These are phyloP conservation scores for Yarrowia osloensis DNA, from an alignment of 805 yeast species.

Conservation along the genomic window DNA sequence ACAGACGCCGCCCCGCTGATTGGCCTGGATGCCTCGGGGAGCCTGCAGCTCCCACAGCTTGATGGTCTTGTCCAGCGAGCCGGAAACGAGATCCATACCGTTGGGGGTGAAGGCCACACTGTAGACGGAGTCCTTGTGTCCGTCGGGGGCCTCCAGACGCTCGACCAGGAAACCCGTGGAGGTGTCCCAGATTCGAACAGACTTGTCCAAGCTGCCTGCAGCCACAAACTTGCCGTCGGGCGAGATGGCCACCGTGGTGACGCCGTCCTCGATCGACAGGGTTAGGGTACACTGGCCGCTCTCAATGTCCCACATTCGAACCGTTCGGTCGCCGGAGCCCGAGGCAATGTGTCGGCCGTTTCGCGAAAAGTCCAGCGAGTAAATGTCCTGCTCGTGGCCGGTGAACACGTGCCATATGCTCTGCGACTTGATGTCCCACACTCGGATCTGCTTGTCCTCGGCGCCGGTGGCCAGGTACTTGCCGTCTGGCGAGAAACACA, in stretches of 20 bases:
- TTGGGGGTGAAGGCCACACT: conserved; percentile 90
- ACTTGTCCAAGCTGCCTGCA: conserved; percentile 93
- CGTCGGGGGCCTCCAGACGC: conserved; percentile 89
- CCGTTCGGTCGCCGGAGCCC: conserved; percentile 96
- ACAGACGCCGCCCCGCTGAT: conserved; percentile 53
- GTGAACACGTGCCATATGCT: conserved; percentile 76
- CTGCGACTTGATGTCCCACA: conserved; percentile 90
- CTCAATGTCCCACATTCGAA: conserved; percentile 92
- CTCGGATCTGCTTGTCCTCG: conserved; percentile 73
- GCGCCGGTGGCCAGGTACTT: conserved; percentile 93
- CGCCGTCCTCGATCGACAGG: conserved; percentile 93
- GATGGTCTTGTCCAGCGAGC: conserved; percentile 93
- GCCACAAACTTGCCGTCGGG: conserved; percentile 94
- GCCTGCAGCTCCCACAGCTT: conserved; percentile 88
- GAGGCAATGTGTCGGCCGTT: conserved; percentile 91
- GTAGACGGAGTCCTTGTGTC: conserved; percentile 95
- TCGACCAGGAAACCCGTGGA: conserved; percentile 89
- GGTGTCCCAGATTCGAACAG: conserved; percentile 97
- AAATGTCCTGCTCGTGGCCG: conserved; percentile 98
- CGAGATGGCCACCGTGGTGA: conserved; percentile 94
- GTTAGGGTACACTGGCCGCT: conserved; percentile 88
- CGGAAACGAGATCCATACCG: conserved; percentile 89
- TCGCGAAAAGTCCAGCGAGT: conserved; percentile 91
- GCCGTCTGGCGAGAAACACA: conserved; percentile 94
- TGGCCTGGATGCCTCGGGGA: conserved; percentile 46